phyloP scores from a whole-genome alignment of 1,284 basidiomycete species.

The Retiboletus flavoniger region DNA sequence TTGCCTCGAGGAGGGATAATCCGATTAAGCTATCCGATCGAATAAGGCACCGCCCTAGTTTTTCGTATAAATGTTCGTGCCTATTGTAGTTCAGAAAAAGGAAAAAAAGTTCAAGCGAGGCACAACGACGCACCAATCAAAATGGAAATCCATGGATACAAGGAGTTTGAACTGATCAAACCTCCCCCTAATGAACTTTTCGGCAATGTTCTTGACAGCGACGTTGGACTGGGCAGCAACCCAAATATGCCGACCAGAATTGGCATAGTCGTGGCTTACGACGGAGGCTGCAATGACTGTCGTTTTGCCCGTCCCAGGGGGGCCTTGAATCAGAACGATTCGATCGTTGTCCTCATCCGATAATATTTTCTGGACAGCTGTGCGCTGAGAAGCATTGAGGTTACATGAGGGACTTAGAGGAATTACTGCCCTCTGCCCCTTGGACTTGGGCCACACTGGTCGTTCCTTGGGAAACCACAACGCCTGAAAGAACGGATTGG shows the following conservation, averaged over 20 bases:
- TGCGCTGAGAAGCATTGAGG: slow-evolving; percentile 42
- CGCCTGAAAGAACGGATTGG: slow-evolving; percentile 44
- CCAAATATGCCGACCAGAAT: slow-evolving; percentile 47
- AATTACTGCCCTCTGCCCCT: neutral
- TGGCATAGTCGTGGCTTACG: slow-evolving; percentile 33
- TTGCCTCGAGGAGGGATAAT: slow-evolving; percentile 10
- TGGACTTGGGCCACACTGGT: slow-evolving; percentile 12
- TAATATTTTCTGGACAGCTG: slow-evolving; percentile 41
- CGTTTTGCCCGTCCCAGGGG: slow-evolving; percentile 46
- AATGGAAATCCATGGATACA: slow-evolving; percentile 45
- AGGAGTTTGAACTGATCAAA: slow-evolving; percentile 43
- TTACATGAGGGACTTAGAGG: neutral
- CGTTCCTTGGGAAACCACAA: slow-evolving; percentile 40
- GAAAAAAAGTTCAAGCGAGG: neutral
- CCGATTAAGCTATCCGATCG: slow-evolving; percentile 44
- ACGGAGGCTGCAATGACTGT: slow-evolving; percentile 50
- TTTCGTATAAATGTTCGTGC: slow-evolving; percentile 70
- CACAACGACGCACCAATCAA: slow-evolving; percentile 52
- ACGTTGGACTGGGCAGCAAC: slow-evolving; percentile 69
- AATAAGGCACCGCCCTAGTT: slow-evolving; percentile 48
- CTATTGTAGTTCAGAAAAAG: slow-evolving; percentile 37
- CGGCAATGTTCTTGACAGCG: slow-evolving; percentile 56
- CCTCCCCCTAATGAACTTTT: slow-evolving; percentile 39
- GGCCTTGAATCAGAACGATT: slow-evolving; percentile 58
- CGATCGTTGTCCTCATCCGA: slow-evolving; percentile 37